A percentile compares a stretch with the other conserved stretches of the same genome.
phyloP scores from a whole-genome alignment of 2,329 filamentous ascomycete genomes.

The Lachnellula arida region DNA sequence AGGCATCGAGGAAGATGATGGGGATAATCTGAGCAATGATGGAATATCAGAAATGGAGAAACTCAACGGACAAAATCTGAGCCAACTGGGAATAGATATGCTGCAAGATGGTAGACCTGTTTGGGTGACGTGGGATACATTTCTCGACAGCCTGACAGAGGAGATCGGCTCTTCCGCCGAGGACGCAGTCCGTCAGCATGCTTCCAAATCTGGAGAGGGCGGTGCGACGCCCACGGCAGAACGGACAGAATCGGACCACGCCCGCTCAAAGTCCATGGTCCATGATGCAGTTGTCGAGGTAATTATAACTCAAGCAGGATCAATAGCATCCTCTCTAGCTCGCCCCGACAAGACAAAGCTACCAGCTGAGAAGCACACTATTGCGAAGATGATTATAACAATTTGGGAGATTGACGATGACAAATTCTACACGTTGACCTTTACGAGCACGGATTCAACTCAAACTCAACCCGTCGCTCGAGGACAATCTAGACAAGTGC shows the following conservation, averaged over 20 bases:
- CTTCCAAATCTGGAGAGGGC: slow-evolving; percentile 17
- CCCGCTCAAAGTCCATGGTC: slow-evolving; percentile 34
- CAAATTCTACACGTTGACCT: slow-evolving; percentile 69
- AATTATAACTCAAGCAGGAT: slow-evolving; percentile 46
- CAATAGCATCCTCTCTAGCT: slow-evolving; percentile 13
- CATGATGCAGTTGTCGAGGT: slow-evolving; percentile 66
- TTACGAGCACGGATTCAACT: slow-evolving; percentile 54
- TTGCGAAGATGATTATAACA: slow-evolving; percentile 72
- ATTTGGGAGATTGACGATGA: slow-evolving; percentile 67
- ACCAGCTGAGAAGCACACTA: slow-evolving; percentile 39
- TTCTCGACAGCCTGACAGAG: slow-evolving; percentile 48
- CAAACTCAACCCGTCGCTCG: slow-evolving; percentile 25
- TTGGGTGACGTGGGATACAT: slow-evolving; percentile 55
- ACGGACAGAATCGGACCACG: slow-evolving; percentile 13
- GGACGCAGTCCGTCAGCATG: background rate
- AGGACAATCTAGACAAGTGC: slow-evolving; percentile 18
- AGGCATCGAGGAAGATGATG: slow-evolving; percentile 46
- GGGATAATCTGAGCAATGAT: slow-evolving; percentile 36
- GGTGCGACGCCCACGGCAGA: slow-evolving; percentile 36
- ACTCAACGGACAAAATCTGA: slow-evolving; percentile 60
- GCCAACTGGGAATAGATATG: slow-evolving; percentile 69
- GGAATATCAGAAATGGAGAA: slow-evolving; percentile 47
- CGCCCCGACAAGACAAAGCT: slow-evolving; percentile 1
- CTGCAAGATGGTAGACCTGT: slow-evolving; percentile 60
- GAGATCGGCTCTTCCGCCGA: slow-evolving; percentile 17